Evolutionary conservation across 2,329 filamentous ascomycete species (phyloP).

Genomic region (Davidsoniella eucalypti): DNA sequence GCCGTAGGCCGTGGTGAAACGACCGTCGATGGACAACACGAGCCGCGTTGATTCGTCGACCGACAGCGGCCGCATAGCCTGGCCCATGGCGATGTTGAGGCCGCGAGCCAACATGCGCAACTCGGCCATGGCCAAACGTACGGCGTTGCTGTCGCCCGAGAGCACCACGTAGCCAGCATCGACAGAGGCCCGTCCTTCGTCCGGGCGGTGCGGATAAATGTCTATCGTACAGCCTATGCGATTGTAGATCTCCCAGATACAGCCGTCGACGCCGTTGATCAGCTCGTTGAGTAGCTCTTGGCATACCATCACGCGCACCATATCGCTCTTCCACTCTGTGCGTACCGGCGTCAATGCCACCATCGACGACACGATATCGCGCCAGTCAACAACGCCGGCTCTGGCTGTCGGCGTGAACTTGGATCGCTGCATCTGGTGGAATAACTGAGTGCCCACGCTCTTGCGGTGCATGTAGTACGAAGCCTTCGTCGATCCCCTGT

Average conservation of each 20-base stretch:
- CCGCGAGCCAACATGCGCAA: constrained; percentile 14
- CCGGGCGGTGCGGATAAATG: constrained; percentile 7
- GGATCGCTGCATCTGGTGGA: neutral
- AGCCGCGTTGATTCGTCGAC: neutral
- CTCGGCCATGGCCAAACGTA: constrained; percentile 17
- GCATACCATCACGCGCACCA: constrained; percentile 23
- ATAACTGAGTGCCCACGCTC: constrained; percentile 3
- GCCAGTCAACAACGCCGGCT: constrained; percentile 21
- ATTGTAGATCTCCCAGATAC: constrained; percentile 20
- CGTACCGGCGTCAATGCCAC: constrained; percentile 22
- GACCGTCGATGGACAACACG: constrained; percentile 6
- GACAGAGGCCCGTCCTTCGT: neutral
- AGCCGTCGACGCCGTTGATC: constrained; percentile 14
- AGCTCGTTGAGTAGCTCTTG: constrained; percentile 18
- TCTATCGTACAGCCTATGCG: constrained; percentile 15
- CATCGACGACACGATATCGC: constrained; percentile 23
- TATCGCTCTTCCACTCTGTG: constrained; percentile 19
- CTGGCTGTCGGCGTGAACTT: neutral
- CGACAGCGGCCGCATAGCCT: neutral
- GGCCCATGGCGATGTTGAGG: constrained; percentile 20
- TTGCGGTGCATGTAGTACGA: neutral
- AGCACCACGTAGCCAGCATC: constrained; percentile 18
- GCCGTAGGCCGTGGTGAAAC: constrained; percentile 6
- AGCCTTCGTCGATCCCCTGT: neutral
- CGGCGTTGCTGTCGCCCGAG: constrained; percentile 20